Evolutionary conservation across 2,329 filamentous ascomycete species (phyloP), one percentile per base, ranked within the genome.

Genomic region (Immersiporthe knoxdaviesiana): DNA sequence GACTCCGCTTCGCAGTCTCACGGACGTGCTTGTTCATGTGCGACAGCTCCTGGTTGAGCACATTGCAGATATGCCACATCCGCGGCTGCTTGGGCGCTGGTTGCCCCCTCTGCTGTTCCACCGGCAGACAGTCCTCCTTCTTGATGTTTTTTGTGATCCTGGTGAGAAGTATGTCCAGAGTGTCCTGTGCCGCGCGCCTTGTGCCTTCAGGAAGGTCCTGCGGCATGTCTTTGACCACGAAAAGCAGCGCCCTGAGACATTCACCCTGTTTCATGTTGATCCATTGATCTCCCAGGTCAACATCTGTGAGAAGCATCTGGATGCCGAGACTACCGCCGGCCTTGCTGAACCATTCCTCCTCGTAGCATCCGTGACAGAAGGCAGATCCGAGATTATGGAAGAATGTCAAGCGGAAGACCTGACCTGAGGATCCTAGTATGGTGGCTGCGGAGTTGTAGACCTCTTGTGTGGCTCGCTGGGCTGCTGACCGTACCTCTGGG

Each of bases 301-400:
- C 84, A 74, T 95, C 91, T 2, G 92, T 95, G 41, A 95, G 90
- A 69, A 99, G 83, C 68, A 97, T 90, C 75, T 92, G 91, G 75
- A 99, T 97, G 67, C 97, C 97, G 27, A 95, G 82, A 66, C 92
- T 94, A 52, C 96, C 96, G 63, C 95, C 96, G 50, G 94, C 92
- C 80, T 99, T 99, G 65, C 94, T 94, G 77, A 97, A 99, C 96
- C 97, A 99, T 75, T 99, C 96, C 78, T 99, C 95, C 75, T 96
- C 94, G 75, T 97, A 94, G 78, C 96, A 99, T 73, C 93, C 94
- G 78, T 99, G 96, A 74, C 93, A 96, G 78, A 98, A 97, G 0
- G 90, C 90, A 70, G 89, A 91, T 52, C 91, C 91, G 7, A 99
- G 84, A 75, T 95, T 90, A 69, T 86, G 87, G 81, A 99, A 99